Conservation (phyloP, 768 basidiomycete genomes). For the Paxillus involutus region DNA sequence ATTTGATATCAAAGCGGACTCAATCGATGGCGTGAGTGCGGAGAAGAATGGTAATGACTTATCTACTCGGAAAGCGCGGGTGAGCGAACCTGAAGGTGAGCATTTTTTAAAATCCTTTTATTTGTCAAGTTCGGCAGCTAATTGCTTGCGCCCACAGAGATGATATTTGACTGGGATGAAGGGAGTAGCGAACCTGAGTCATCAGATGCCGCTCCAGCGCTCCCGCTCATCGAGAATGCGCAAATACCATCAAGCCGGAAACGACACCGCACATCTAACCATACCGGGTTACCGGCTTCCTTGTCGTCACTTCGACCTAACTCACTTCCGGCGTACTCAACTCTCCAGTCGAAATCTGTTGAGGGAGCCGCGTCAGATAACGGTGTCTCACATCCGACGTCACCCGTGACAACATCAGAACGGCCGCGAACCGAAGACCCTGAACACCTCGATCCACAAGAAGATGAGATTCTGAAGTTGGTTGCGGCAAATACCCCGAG, state of each 20-base stretch:
- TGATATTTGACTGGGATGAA: conserved; percentile 73
- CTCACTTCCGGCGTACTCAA: conserved; percentile 69
- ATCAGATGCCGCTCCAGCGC: conserved; percentile 33
- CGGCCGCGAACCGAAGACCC: conserved; percentile 17
- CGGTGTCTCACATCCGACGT: background rate
- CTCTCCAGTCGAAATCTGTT: conserved; percentile 37
- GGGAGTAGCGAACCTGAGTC: conserved; percentile 36
- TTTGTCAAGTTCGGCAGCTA: background rate
- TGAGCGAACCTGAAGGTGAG: conserved; percentile 44
- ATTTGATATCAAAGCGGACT: conserved; percentile 64
- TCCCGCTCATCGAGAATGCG: conserved; percentile 34
- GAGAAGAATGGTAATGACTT: conserved; percentile 33
- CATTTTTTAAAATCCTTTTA: conserved; percentile 5
- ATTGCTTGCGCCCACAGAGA: conserved; percentile 38
- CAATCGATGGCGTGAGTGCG: conserved; percentile 40
- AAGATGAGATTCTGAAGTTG: conserved; percentile 56
- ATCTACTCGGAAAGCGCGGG: conserved; percentile 19
- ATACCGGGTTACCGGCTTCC: conserved; percentile 51
- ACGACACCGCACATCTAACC: conserved; percentile 29
- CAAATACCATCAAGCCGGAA: conserved; percentile 22
- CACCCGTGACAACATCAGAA: background rate
- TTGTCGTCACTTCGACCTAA: conserved; percentile 61
- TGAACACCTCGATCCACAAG: conserved; percentile 37
- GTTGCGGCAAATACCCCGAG: conserved; percentile 72
- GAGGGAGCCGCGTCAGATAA: conserved; percentile 2